Conservation (phyloP, 2,329 filamentous ascomycete genomes). For the Verticillium albo-atrum region DNA sequence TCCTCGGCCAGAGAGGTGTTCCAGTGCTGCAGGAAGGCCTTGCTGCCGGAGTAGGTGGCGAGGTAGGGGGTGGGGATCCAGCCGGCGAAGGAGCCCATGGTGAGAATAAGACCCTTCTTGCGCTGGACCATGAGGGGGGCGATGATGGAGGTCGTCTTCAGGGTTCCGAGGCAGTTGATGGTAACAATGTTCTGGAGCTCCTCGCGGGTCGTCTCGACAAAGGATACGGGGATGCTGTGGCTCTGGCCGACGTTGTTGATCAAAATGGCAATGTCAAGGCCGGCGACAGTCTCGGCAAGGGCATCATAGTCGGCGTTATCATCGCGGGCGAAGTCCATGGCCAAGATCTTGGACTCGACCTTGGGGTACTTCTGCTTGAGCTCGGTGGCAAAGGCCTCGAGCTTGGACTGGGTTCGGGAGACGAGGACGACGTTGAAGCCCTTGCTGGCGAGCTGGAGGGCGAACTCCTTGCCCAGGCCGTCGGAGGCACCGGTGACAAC, state of each 20-base stretch:
- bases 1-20: slow-evolving; percentile 81
- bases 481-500: slow-evolving; percentile 94
- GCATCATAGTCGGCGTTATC: slow-evolving; percentile 74
- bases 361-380: slow-evolving; percentile 64
- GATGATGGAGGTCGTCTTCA: slow-evolving; percentile 81
- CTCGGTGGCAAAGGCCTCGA: slow-evolving; percentile 70
- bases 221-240: slow-evolving; percentile 88
- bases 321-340: slow-evolving; percentile 89
- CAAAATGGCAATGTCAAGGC: slow-evolving; percentile 78
- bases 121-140: slow-evolving; percentile 80
- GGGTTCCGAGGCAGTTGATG: slow-evolving; percentile 89
- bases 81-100: slow-evolving; percentile 95
- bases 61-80: slow-evolving; percentile 87
- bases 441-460: slow-evolving; percentile 80
- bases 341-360: slow-evolving; percentile 70
- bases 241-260: slow-evolving; percentile 97
- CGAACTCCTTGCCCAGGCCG: slow-evolving; percentile 95
- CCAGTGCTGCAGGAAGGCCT: slow-evolving; percentile 98
- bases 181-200: slow-evolving; percentile 89
- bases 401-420: slow-evolving; percentile 91
- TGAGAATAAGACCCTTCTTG: slow-evolving; percentile 84
- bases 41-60: slow-evolving; percentile 95
- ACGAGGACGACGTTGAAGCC: slow-evolving; percentile 95
- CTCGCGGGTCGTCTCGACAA: slow-evolving; percentile 70
- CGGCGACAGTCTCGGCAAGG: slow-evolving; percentile 63